These are phyloP conservation scores for Penicillium steckii DNA, from an alignment of 495 filamentous ascomycete genomes.

Conservation along the genomic window DNA sequence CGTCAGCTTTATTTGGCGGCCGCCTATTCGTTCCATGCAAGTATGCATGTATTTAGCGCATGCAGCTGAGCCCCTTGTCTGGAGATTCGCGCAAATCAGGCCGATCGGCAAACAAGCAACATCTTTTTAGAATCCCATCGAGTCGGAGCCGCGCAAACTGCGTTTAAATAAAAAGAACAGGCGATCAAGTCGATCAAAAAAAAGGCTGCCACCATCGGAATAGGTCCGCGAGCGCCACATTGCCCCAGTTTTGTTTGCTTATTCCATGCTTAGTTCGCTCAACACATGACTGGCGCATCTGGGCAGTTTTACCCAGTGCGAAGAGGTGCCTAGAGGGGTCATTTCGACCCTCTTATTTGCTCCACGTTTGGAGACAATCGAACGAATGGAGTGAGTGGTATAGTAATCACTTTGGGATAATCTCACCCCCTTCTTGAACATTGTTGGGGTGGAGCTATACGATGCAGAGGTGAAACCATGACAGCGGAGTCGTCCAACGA, in stretches of 20 bases:
- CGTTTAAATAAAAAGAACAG: constrained; percentile 4
- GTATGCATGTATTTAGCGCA: constrained; percentile 11
- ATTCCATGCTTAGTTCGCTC: constrained; percentile 4
- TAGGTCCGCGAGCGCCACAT: background rate
- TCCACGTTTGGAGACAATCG: constrained; percentile 4
- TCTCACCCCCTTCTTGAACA: background rate
- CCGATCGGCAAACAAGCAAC: constrained; percentile 7
- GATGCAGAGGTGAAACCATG: background rate
- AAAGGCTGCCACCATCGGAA: background rate
- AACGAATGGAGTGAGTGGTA: background rate
- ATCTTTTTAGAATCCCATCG: too few species aligned
- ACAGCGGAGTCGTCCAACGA: background rate
- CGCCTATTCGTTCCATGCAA: constrained; percentile 6
- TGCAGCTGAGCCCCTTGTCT: constrained; percentile 6
- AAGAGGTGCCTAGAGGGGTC: constrained; percentile 11
- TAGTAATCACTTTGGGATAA: background rate
- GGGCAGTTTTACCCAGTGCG: constrained; percentile 1
- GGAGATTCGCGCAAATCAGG: background rate
- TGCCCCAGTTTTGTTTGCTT: constrained; percentile 7
- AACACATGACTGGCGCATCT: constrained; percentile 7
- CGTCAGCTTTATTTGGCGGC: constrained; percentile 11
- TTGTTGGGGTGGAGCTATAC: background rate
- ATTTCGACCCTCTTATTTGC: constrained; percentile 2
- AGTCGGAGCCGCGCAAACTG: background rate
- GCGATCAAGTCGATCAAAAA: background rate